Percentiles rank a stretch among this genome's conserved stretches.
phyloP scores from a whole-genome alignment of 805 yeast genomes.

The Pichia exigua region DNA sequence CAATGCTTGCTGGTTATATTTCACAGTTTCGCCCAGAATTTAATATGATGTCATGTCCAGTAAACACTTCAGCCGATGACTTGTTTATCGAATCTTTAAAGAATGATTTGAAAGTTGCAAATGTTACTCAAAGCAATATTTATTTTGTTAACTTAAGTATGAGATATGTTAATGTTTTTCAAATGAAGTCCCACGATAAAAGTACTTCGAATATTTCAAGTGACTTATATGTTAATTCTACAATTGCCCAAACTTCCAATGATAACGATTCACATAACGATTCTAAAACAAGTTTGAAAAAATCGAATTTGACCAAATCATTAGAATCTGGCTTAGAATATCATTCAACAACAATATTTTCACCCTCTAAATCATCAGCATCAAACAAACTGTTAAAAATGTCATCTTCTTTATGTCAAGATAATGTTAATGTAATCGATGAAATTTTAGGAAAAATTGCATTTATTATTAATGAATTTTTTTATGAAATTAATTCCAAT shows the following conservation, averaged over 20 bases:
- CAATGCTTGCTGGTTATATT: slow-evolving; percentile 30
- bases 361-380: slow-evolving; percentile 1
- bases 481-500: slow-evolving; percentile 6
- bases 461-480: slow-evolving; percentile 6
- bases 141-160: slow-evolving; percentile 22
- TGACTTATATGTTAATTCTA: neutral
- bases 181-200: slow-evolving; percentile 4
- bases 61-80: slow-evolving; percentile 33
- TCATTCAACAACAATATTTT: slow-evolving; percentile 6
- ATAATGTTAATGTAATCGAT: slow-evolving; percentile 14
- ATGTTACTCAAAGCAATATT: slow-evolving; percentile 5
- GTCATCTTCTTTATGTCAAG: neutral
- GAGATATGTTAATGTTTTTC: slow-evolving; percentile 20
- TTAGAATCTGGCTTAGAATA: slow-evolving; percentile 4
- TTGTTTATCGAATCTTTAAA: slow-evolving; percentile 39
- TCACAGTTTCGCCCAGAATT: slow-evolving; percentile 49
- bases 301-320: slow-evolving; percentile 3
- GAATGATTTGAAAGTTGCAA: slow-evolving; percentile 28
- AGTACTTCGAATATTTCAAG: neutral
- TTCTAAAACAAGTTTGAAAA: neutral
- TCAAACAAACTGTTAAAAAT: neutral
- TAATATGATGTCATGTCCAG: slow-evolving; percentile 43
- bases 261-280: neutral
- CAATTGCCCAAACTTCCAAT: too few relatives aligned
- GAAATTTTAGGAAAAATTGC: slow-evolving; percentile 15